Evolutionary conservation across 2,329 filamentous ascomycete genomes (phyloP).

Genomic region (Cladophialophora carrionii): DNA sequence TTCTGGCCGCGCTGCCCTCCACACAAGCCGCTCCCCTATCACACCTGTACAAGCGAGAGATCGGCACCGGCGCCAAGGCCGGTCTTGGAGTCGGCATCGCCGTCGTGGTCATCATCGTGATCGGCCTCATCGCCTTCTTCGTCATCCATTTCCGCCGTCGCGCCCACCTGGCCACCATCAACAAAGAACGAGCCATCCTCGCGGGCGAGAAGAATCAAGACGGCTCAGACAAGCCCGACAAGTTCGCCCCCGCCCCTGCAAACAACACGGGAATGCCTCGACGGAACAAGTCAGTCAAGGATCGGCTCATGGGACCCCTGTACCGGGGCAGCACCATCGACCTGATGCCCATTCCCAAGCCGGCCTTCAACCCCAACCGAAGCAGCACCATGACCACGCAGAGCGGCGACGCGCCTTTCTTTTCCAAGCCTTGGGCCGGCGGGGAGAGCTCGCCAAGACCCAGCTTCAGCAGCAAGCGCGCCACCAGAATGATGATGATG

Average conservation of each 20-base stretch:
- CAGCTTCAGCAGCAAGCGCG: constrained; percentile 39
- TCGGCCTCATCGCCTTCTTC: constrained; percentile 34
- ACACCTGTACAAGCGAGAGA: constrained; percentile 32
- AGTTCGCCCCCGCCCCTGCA: constrained; percentile 30
- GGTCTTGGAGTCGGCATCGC: constrained; percentile 38
- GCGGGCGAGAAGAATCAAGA: constrained; percentile 38
- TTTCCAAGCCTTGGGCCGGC: constrained; percentile 35
- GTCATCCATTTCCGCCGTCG: constrained; percentile 36
- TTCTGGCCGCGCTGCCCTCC: constrained; percentile 24
- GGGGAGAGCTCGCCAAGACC: constrained; percentile 35
- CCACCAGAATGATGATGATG: constrained; percentile 41
- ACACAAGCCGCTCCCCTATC: constrained; percentile 29
- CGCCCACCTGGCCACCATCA: constrained; percentile 33
- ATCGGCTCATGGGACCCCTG: constrained; percentile 38
- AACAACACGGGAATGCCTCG: constrained; percentile 26
- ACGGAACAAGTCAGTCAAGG: constrained; percentile 38
- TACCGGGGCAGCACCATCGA: constrained; percentile 39
- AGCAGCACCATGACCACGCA: constrained; percentile 31
- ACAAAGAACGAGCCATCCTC: constrained; percentile 36
- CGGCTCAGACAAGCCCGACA: constrained; percentile 36
- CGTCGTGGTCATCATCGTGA: constrained; percentile 31
- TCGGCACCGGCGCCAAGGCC: constrained; percentile 37
- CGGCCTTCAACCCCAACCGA: constrained; percentile 29
- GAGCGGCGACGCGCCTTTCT: constrained; percentile 29
- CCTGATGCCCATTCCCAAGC: constrained; percentile 34